Percentiles rank a stretch among this genome's conserved stretches.
Evolutionary conservation across 1,139 yeast species (phyloP).

Genomic region (Meyerozyma athensensis): DNA sequence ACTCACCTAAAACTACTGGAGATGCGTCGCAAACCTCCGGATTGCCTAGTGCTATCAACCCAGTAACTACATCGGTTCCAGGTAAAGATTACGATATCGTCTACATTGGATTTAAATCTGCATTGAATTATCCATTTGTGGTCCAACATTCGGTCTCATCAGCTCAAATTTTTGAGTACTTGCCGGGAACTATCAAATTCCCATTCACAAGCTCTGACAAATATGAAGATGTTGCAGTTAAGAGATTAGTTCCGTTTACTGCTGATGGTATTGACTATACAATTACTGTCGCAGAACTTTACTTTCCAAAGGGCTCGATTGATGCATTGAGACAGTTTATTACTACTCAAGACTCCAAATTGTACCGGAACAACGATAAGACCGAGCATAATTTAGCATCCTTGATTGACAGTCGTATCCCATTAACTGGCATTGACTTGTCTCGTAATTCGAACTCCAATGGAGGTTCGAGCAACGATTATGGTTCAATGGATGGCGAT

Average conservation of each 20-base stretch:
- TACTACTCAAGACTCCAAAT: slow-evolving; percentile 36
- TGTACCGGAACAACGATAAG: slow-evolving; percentile 48
- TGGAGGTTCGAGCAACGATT: slow-evolving; percentile 16
- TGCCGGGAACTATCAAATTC: slow-evolving; percentile 51
- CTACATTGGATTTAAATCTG: slow-evolving; percentile 65
- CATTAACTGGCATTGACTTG: slow-evolving; percentile 48
- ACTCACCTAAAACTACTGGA: slow-evolving; percentile 26
- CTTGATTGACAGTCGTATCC: slow-evolving; percentile 61
- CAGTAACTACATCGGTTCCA: slow-evolving; percentile 42
- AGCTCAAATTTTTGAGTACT: slow-evolving; percentile 70
- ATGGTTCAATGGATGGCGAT: slow-evolving; percentile 41
- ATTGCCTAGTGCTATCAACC: slow-evolving; percentile 66
- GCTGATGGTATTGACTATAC: slow-evolving; percentile 49
- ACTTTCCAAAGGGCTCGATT: slow-evolving; percentile 54
- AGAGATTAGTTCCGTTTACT: slow-evolving; percentile 61
- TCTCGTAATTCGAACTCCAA: slow-evolving; percentile 13
- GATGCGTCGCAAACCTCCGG: slow-evolving; percentile 42
- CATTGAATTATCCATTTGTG: slow-evolving; percentile 68
- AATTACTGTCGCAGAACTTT: slow-evolving; percentile 73
- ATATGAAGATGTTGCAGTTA: slow-evolving; percentile 44
- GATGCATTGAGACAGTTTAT: slow-evolving; percentile 41
- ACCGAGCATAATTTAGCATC: slow-evolving; percentile 46
- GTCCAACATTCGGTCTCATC: slow-evolving; percentile 62
- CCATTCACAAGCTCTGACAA: slow-evolving; percentile 41
- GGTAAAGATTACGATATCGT: slow-evolving; percentile 50